phyloP scores from a whole-genome alignment of 139 green algal genomes.

The Chlorella sp. region DNA sequence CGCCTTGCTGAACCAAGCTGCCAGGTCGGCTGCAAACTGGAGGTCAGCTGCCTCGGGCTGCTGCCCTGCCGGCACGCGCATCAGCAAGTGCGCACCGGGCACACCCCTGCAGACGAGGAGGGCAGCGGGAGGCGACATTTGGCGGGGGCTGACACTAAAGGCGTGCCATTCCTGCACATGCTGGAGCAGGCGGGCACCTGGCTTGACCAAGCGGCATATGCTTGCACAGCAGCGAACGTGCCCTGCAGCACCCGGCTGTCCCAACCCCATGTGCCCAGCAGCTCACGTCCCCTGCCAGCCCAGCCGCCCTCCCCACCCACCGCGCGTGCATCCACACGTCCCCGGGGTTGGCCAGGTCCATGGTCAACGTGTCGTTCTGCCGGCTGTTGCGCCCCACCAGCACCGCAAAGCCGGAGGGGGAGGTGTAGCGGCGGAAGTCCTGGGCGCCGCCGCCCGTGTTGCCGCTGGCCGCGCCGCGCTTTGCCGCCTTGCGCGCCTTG shows the following conservation, averaged over 20 bases:
- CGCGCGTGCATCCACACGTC: constrained; percentile 92
- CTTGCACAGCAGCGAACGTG: background rate
- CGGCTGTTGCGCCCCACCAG: constrained; percentile 86
- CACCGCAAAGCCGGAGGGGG: constrained; percentile 67
- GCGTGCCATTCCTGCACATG: too few species aligned
- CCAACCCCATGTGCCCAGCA: background rate
- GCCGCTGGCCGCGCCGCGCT: background rate
- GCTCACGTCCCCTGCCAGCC: background rate
- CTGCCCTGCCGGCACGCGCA: constrained; percentile 2
- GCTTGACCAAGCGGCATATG: too few species aligned
- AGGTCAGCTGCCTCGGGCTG: constrained; percentile 52
- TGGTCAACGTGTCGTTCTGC: constrained; percentile 88
- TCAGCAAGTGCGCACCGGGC: constrained; percentile 35
- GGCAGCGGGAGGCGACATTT: background rate
- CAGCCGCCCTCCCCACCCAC: background rate
- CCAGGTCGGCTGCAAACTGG: constrained; percentile 74
- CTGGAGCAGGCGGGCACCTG: too few species aligned
- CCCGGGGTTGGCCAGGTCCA: constrained; percentile 59
- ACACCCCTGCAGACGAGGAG: background rate
- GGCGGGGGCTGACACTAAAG: too few species aligned
- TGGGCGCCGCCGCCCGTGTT: background rate
- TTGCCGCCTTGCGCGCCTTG: background rate
- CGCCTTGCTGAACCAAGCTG: constrained; percentile 76
- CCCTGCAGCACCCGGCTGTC: background rate
- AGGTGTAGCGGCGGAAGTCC: constrained; percentile 62